Percentiles rank a stretch among this genome's conserved stretches.
Evolutionary conservation across 2,329 filamentous ascomycete species (phyloP).

Genomic region (Colletotrichum tamarilloi): DNA sequence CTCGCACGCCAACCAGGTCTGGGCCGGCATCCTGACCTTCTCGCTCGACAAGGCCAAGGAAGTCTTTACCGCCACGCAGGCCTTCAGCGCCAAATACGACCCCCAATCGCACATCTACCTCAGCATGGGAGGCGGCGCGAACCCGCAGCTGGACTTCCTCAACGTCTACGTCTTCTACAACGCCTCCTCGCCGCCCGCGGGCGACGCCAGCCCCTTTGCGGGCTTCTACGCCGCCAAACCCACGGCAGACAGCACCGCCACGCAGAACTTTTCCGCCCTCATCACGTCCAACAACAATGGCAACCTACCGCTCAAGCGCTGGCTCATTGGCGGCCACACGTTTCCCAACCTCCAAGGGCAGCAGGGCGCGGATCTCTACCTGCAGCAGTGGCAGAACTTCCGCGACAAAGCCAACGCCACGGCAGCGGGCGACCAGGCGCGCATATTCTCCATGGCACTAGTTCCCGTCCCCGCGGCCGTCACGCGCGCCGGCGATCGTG

Average conservation of each 20-base stretch:
- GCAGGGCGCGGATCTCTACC: not conserved
- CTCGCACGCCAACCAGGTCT: not conserved
- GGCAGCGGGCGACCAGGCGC: not conserved
- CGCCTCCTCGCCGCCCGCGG: not conserved
- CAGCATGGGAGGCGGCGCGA: not conserved
- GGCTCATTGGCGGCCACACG: not conserved
- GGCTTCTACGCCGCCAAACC: not conserved
- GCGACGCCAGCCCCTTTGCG: not conserved
- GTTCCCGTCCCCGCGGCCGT: not conserved
- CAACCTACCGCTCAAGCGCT: not conserved
- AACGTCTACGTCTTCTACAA: not conserved
- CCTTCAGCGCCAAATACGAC: not conserved
- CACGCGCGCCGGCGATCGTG: not conserved
- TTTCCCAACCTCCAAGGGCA: not conserved
- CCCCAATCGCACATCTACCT: not conserved
- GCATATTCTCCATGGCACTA: not conserved
- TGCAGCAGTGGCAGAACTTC: not conserved
- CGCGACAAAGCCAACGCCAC: not conserved
- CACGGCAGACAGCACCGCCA: not conserved
- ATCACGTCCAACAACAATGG: not conserved
- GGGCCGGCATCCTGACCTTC: not conserved
- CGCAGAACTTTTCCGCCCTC: not conserved
- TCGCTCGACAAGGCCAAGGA: not conserved
- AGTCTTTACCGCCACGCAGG: not conserved
- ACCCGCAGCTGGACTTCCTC: not conserved